Percentiles rank a stretch among this genome's conserved stretches.
Evolutionary conservation across 305 asterid species (phyloP).

Genomic region (Fraxinus ornus): DNA sequence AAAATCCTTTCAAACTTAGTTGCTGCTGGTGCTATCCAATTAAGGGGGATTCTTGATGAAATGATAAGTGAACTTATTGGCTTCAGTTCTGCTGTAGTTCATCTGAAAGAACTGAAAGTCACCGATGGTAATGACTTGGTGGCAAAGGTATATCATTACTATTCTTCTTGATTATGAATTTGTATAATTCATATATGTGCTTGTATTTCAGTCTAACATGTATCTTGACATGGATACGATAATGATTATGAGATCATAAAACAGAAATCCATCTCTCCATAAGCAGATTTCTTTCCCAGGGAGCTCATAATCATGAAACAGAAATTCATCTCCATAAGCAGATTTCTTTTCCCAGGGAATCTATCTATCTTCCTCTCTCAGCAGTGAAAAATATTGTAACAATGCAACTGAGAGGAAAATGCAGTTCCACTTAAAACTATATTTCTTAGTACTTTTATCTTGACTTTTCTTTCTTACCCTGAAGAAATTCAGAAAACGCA

Average conservation of each 20-base stretch:
- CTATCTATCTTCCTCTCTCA: constrained; percentile 11
- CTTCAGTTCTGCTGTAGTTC: constrained; percentile 52
- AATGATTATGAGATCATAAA: constrained; percentile 13
- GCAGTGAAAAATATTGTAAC: constrained; percentile 12
- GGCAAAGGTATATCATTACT: constrained; percentile 62
- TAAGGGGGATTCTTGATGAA: constrained; percentile 76
- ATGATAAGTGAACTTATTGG: constrained; percentile 64
- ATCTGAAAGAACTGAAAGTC: constrained; percentile 41
- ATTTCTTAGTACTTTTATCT: constrained; percentile 14
- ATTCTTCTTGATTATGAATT: constrained; percentile 22
- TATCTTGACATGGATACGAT: not conserved
- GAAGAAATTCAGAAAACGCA: constrained; percentile 23
- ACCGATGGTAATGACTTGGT: constrained; percentile 70
- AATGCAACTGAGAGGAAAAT: constrained; percentile 9
- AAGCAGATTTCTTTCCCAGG: constrained; percentile 12
- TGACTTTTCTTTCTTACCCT: constrained; percentile 14
- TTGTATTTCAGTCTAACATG: not conserved
- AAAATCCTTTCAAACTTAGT: constrained; percentile 82
- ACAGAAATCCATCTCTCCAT: not conserved
- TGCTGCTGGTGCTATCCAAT: constrained; percentile 72
- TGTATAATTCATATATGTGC: constrained; percentile 7
- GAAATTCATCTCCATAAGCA: not conserved
- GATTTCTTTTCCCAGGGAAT: constrained; percentile 5
- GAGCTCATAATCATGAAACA: not conserved
- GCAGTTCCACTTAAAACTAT: constrained; percentile 6